Conservation (phyloP, 257 asterid species). For the Paraleonurus japonicus region DNA sequence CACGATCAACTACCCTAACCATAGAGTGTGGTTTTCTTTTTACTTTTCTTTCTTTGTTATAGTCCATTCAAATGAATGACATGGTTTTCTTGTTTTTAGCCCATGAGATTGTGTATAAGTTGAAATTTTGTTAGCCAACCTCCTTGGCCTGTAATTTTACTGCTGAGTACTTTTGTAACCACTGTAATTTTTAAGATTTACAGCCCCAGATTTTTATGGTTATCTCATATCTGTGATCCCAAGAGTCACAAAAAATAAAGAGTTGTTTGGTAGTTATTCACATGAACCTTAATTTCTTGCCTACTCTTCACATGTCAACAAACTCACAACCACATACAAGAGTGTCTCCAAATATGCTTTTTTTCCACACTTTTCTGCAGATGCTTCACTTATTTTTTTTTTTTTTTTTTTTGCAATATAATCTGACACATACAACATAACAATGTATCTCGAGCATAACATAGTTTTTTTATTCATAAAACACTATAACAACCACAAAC, state of each 20-base stretch:
- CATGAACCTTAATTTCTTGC: not conserved
- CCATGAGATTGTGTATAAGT: slow-evolving; percentile 11
- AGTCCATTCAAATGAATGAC: not conserved
- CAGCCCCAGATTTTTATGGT: not conserved
- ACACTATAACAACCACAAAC: not conserved
- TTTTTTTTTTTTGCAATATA: too few relatives aligned
- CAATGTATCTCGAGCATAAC: not conserved
- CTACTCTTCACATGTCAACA: not conserved
- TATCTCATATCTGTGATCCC: not conserved
- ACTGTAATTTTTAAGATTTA: not conserved
- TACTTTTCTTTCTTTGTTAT: not conserved
- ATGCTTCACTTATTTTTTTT: not conserved
- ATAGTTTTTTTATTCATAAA: not conserved
- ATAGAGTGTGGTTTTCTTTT: not conserved
- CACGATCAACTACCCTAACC: slow-evolving; percentile 55
- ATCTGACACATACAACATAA: too few relatives aligned
- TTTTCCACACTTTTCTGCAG: not conserved
- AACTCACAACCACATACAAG: not conserved
- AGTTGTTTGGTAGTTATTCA: not conserved
- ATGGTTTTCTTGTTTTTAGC: slow-evolving; percentile 16
- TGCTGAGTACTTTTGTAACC: not conserved
- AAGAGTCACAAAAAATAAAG: not conserved
- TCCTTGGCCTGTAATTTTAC: not conserved
- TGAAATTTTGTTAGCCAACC: slow-evolving; percentile 4
- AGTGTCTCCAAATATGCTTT: not conserved